A percentile compares a stretch with the other conserved stretches of the same genome.
These are phyloP conservation scores for Mallotus nudiflorus DNA, from an alignment of 345 rosid species.

Conservation along the genomic window DNA sequence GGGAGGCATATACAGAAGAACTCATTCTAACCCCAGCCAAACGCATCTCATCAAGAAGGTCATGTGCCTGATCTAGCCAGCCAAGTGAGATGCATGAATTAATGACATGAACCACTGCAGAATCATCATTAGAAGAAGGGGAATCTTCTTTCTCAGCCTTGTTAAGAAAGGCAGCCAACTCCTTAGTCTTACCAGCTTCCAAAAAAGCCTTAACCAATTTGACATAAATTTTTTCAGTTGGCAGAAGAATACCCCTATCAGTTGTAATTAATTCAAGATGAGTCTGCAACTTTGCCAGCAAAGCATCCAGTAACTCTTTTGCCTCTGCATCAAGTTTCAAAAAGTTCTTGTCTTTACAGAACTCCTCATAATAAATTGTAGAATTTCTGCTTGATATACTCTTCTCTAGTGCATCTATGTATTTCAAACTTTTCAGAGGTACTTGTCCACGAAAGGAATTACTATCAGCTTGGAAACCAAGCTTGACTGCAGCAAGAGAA, in stretches of 20 bases:
- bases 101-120: constrained; percentile 60
- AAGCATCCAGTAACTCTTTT: constrained; percentile 47
- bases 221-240: constrained; percentile 64
- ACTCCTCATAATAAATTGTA: constrained; percentile 53
- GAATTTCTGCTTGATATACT: constrained; percentile 12
- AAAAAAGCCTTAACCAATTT: constrained; percentile 80
- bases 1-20: constrained; percentile 69
- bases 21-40: constrained; percentile 65
- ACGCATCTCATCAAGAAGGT: constrained; percentile 90
- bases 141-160: constrained; percentile 72
- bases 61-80: constrained; percentile 92
- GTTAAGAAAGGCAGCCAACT: constrained; percentile 69
- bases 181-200: constrained; percentile 70
- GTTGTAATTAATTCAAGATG: constrained; percentile 66
- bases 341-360: constrained; percentile 54
- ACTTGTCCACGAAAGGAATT: constrained; percentile 21
- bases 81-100: constrained; percentile 79
- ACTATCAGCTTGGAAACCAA: constrained; percentile 31
- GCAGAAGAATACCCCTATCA: constrained; percentile 75
- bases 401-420: constrained; percentile 13
- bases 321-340: constrained; percentile 62
- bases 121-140: constrained; percentile 67
- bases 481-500: constrained; percentile 64
- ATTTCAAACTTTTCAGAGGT: constrained; percentile 27
- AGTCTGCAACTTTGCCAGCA: constrained; percentile 54